phyloP scores from a whole-genome alignment of 176 grass and related monocot species.

The Lolium perenne region DNA sequence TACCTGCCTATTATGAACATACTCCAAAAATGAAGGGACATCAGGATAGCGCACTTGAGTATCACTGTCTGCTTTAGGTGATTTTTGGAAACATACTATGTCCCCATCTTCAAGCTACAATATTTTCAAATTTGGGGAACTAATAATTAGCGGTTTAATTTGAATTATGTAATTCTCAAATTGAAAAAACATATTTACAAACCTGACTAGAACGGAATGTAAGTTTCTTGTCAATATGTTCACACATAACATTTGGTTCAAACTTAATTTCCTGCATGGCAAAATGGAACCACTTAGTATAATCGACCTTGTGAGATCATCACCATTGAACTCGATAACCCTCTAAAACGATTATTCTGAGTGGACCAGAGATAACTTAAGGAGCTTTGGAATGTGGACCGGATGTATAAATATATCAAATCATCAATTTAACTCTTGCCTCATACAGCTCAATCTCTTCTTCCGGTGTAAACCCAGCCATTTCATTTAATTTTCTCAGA shows the following conservation, averaged over 20 bases:
- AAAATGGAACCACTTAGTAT: constrained; percentile 30
- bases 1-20: constrained; percentile 96
- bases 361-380: constrained; percentile 5
- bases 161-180: constrained; percentile 11
- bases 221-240: constrained; percentile 75
- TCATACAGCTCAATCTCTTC: constrained; percentile 95
- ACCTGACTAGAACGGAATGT: constrained; percentile 81
- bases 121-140: constrained; percentile 34
- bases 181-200: constrained; percentile 35
- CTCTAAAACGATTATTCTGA: not conserved
- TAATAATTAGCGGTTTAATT: constrained; percentile 26
- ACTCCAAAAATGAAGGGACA: constrained; percentile 88
- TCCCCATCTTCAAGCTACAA: constrained; percentile 96
- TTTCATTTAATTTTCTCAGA: constrained; percentile 76
- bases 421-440: constrained; percentile 53
- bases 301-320: not conserved
- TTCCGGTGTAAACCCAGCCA: constrained; percentile 76
- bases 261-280: constrained; percentile 86
- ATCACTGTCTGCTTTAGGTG: constrained; percentile 49
- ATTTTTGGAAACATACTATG: constrained; percentile 80
- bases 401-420: constrained; percentile 25
- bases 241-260: constrained; percentile 85
- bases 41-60: constrained; percentile 73
- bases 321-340: constrained; percentile 7
- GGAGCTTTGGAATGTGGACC: not conserved